Base-by-base conservation (phyloP, 768 basidiomycete species). In the Gymnopilus junonius region DNA sequence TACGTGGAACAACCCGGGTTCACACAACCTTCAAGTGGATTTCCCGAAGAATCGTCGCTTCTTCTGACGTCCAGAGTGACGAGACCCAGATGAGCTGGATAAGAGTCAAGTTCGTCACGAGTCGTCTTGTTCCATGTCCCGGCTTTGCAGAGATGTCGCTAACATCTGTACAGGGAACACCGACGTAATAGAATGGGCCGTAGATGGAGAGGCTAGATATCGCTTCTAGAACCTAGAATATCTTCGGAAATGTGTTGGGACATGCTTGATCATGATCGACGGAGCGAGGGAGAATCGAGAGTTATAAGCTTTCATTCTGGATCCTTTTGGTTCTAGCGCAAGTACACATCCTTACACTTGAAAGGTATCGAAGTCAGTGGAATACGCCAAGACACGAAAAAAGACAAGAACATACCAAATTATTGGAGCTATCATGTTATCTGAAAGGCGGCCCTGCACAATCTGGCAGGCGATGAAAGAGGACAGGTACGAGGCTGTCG, bases 1-100 rank as follows among this genome's bases (percentile, higher is more conserved):
- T 20, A 25, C 17, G 25, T 58, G 65, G 65, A 37, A 56, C 51
- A 29, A 56, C 27, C 65, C 68, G 68, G 63, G 55, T 45, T 58
- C 57, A 27, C 57, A 58, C 46, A 37, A 25, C 23, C 54, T 39
- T 37, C 35, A 55, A 23, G 54, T 55, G 54, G 54, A 55, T 55
- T 55, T 55, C 37, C 54, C 54, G 54, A 40, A 11, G 23, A 25
- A 25, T 55, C 23, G 23, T 40, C 25, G 54, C 27, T 40, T 51
- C 31, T 51, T 15, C 29, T 51, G 48, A 51, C 48, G 48, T 51
- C 48, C 32, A 31, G 31, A 51, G 48, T 55, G 39, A 55, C 54
- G 54, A n/a, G n/a, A n/a, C n/a, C n/a, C n/a, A n/a, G n/a, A 42
- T 42, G 57, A 32, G 39, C 57, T 25, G 27, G 15, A 29, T 43